Percentiles rank a stretch among this genome's conserved stretches.
phyloP scores from a whole-genome alignment of 495 filamentous ascomycete genomes.

The Stereocaulon alpinum region DNA sequence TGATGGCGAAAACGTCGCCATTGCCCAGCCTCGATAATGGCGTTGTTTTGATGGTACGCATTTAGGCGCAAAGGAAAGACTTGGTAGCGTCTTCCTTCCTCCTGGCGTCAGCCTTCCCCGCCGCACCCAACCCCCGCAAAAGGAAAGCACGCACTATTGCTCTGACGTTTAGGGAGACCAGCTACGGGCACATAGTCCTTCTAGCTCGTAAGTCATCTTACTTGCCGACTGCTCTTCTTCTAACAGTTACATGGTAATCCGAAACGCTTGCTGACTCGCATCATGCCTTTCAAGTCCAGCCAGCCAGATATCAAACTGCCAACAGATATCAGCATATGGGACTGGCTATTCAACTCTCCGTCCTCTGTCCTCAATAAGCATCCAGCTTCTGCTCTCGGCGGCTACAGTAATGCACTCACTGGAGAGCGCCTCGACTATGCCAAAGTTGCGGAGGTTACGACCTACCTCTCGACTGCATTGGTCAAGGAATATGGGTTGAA shows the following conservation, averaged over 20 bases:
- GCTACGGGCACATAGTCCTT: neutral
- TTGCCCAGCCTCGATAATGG: too few species aligned
- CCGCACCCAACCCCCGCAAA: neutral
- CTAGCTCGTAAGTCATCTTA: neutral
- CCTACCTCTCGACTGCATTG: slow-evolving; percentile 45
- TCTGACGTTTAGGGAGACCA: neutral
- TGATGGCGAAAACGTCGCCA: too few species aligned
- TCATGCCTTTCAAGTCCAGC: slow-evolving; percentile 30
- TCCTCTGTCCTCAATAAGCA: slow-evolving; percentile 34
- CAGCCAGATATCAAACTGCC: slow-evolving; percentile 41
- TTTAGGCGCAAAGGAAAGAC: neutral
- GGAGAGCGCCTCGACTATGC: slow-evolving; percentile 44
- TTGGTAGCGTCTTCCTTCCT: neutral
- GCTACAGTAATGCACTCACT: slow-evolving; percentile 46
- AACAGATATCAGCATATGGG: slow-evolving; percentile 43
- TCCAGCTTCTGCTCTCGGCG: slow-evolving; percentile 30
- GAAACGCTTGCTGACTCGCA: neutral
- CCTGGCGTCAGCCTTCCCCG: neutral
- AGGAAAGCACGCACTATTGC: neutral
- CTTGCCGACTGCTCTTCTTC: neutral
- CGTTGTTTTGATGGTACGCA: too few species aligned
- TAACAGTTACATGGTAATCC: neutral
- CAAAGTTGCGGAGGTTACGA: slow-evolving; percentile 41
- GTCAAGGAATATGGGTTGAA: slow-evolving; percentile 40
- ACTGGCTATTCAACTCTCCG: slow-evolving; percentile 48